Evolutionary conservation across 805 yeast species (phyloP), one percentile per base, ranked within the genome.

Genomic region (Hermanozyma aechmeae): DNA sequence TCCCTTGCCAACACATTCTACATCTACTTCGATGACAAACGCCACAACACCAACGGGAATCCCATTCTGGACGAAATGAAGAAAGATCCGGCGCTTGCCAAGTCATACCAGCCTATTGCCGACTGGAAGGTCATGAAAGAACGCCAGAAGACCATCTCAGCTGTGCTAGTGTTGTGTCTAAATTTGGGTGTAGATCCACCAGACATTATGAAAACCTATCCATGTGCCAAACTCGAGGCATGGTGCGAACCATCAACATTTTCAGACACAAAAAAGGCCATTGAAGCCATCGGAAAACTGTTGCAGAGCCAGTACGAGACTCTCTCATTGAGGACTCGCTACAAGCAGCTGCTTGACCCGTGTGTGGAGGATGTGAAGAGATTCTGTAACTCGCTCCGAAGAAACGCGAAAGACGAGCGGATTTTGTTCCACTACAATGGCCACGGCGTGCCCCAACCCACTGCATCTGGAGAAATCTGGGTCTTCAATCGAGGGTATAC

Each of bases 151-250:
- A 92, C 98, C 1, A 85, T 87, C 9, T 78, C 83, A 31, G 98
- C 96, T 0, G 96, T 95, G 11, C 61, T 92, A 6, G 86, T 92
- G 28, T 60, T 92, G 27, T 92, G 98, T 53, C 61, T 92, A 22
- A 92, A 92, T 48, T 56, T 89, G 15, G 96, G 97, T 6, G 96
- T 92, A 2, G 97, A 89, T 42, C 98, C 98, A 3, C 98, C 98
- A 1, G 98, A 92, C 54, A 76, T 87, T 16, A 75, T 83, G 49
- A 84, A 86, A 50, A 85, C 96, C 0, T 85, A 82, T 37, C 96
- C 96, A 1, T 82, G 93, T 45, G 96, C 98, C 1, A 76, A 79
- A 40, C 57, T 78, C 23, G 98, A 92, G 60, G 81, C 96, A 1
- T 89, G 96, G 85, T 75, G 87, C 8, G 95, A 92, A 50, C 96